Evolutionary conservation across 768 basidiomycete species (phyloP).

Genomic region (Filobasidium floriforme): DNA sequence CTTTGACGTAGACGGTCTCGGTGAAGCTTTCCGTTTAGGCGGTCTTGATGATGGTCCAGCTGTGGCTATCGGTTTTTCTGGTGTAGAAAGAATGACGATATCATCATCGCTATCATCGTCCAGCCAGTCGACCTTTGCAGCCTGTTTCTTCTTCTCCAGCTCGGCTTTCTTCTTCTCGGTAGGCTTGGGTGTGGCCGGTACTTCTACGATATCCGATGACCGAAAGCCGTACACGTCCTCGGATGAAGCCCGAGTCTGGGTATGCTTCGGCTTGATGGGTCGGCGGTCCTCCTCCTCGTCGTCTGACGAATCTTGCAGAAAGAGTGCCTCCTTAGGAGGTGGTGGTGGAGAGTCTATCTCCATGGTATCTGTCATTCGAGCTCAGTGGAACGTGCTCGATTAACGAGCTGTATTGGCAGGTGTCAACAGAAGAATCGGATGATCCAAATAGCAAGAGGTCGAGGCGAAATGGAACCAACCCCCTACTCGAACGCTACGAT

Average conservation of each 20-base stretch:
- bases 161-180: constrained; percentile 5
- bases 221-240: no score
- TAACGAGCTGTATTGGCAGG: background rate
- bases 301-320: constrained; percentile 22
- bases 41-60: background rate
- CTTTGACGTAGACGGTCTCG: background rate
- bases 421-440: background rate
- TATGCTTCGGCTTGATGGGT: background rate
- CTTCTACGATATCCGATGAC: background rate
- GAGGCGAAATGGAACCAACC: no score
- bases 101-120: constrained; percentile 19
- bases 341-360: background rate
- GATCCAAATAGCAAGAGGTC: background rate
- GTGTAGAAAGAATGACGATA: constrained; percentile 21
- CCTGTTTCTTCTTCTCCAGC: background rate
- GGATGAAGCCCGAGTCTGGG: no score
- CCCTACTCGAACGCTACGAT: no score
- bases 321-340: constrained; percentile 13
- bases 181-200: background rate
- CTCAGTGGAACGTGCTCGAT: no score
- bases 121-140: background rate
- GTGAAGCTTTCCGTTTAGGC: constrained; percentile 1
- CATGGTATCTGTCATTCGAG: background rate
- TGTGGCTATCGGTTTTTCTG: constrained; percentile 3
- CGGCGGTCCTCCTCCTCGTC: constrained; percentile 10